Conservation (phyloP, 352 stramenopile genomes). For the Thalassiosira hispida region DNA sequence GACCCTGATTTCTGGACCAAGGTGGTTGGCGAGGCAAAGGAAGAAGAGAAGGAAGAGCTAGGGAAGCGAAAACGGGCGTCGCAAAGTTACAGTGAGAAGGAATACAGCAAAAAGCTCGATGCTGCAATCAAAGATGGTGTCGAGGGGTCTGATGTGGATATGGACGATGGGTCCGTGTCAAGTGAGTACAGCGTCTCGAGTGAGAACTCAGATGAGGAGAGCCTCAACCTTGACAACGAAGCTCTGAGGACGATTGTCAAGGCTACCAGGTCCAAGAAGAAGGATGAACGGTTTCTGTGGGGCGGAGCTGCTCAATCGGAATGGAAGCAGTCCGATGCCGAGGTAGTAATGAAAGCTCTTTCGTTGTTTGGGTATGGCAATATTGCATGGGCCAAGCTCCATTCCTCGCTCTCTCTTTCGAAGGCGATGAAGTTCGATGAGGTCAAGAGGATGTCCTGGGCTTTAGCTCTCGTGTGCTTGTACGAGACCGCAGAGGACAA, state of each 20-base stretch:
- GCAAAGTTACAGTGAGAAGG: slow-evolving; percentile 77
- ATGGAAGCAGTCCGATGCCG: slow-evolving; percentile 72
- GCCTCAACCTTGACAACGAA: slow-evolving; percentile 40
- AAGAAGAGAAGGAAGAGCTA: slow-evolving; percentile 51
- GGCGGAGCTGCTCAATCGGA: slow-evolving; percentile 58
- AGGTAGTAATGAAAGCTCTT: slow-evolving; percentile 62
- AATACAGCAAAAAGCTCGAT: slow-evolving; percentile 61
- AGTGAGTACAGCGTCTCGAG: slow-evolving; percentile 40
- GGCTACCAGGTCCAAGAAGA: slow-evolving; percentile 47
- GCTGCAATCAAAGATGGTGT: slow-evolving; percentile 38
- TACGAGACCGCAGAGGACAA: slow-evolving; percentile 70
- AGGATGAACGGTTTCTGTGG: slow-evolving; percentile 65
- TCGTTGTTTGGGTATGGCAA: slow-evolving; percentile 68
- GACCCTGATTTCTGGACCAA: slow-evolving; percentile 84
- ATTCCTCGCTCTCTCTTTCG: slow-evolving; percentile 40
- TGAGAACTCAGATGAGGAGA: slow-evolving; percentile 33
- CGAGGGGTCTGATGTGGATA: slow-evolving; percentile 18
- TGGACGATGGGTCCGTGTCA: slow-evolving; percentile 30
- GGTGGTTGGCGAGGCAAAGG: slow-evolving; percentile 76
- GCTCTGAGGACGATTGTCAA: slow-evolving; percentile 41
- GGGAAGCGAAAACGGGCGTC: slow-evolving; percentile 65
- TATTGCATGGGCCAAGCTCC: slow-evolving; percentile 57
- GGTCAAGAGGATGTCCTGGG: slow-evolving; percentile 79
- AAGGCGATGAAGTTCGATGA: slow-evolving; percentile 55
- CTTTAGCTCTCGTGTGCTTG: slow-evolving; percentile 64